phyloP scores from a whole-genome alignment of 202 grass and related monocot genomes.

The Hordeum pubiflorum region DNA sequence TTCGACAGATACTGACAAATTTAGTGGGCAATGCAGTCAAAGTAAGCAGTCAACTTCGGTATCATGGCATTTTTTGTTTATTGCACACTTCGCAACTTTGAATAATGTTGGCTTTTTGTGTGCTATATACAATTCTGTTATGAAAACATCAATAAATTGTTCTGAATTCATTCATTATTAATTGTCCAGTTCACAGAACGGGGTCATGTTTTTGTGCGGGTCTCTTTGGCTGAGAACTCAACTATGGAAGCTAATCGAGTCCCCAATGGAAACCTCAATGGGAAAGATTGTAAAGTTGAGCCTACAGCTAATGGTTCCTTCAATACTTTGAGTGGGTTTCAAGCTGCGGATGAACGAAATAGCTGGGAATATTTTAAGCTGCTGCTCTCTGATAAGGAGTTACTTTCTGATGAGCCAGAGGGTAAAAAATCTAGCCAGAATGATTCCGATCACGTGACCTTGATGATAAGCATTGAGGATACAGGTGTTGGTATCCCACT shows the following conservation, averaged over 20 bases:
- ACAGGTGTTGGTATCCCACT: constrained; percentile 91
- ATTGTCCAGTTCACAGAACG: constrained; percentile 77
- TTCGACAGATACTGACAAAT: constrained; percentile 94
- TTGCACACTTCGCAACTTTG: neutral
- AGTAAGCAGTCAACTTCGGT: constrained; percentile 47
- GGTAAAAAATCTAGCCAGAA: constrained; percentile 18
- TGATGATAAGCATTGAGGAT: constrained; percentile 78
- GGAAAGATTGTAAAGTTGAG: constrained; percentile 46
- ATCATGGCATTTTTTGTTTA: constrained; percentile 9
- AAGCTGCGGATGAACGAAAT: constrained; percentile 73
- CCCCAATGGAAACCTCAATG: constrained; percentile 33
- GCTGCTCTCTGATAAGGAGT: constrained; percentile 48
- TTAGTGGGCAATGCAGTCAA: constrained; percentile 89
- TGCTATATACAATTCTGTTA: neutral
- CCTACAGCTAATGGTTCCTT: constrained; percentile 33
- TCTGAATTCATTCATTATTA: constrained; percentile 13
- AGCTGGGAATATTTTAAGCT: constrained; percentile 75
- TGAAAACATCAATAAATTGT: neutral
- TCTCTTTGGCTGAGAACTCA: constrained; percentile 59
- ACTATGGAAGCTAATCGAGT: constrained; percentile 26
- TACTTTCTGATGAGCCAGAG: constrained; percentile 20
- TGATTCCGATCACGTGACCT: constrained; percentile 39
- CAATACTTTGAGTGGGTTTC: constrained; percentile 82
- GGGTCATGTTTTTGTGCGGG: constrained; percentile 91
- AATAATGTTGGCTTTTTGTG: neutral